Percentiles rank a stretch among this genome's conserved stretches.
phyloP scores from a whole-genome alignment of 495 filamentous ascomycete species.

The Clohesyomyces aquaticus region DNA sequence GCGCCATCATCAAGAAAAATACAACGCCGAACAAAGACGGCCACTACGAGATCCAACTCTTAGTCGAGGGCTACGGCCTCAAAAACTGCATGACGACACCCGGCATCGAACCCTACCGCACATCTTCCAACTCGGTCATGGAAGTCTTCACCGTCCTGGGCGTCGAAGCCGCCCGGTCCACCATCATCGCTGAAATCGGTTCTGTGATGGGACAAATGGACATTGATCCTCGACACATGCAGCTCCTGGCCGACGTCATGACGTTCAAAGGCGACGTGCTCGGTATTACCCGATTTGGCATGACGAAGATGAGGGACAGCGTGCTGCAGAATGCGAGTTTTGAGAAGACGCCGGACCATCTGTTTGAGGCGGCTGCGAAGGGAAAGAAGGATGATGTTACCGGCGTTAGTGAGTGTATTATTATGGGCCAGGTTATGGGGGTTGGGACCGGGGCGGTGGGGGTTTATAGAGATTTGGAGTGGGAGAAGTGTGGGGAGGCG shows the following conservation, averaged over 20 bases:
- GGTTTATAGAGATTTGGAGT: conserved; percentile 74
- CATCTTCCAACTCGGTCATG: conserved; percentile 84
- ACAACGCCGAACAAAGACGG: conserved; percentile 63
- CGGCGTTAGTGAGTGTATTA: conserved; percentile 95
- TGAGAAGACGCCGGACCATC: conserved; percentile 97
- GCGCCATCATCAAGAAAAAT: conserved; percentile 86
- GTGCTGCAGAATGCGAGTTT: conserved; percentile 95
- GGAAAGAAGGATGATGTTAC: conserved; percentile 89
- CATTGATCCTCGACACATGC: conserved; percentile 98
- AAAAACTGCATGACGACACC: conserved; percentile 87
- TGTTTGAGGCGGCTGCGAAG: conserved; percentile 90
- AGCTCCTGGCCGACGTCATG: conserved; percentile 98
- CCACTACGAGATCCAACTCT: conserved; percentile 53
- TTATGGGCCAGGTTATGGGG: conserved; percentile 92
- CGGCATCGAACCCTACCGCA: conserved; percentile 75
- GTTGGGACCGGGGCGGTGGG: conserved; percentile 92
- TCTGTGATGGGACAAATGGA: conserved; percentile 87
- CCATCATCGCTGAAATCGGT: conserved; percentile 79
- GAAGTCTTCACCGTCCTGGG: conserved; percentile 91
- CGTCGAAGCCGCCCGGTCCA: conserved; percentile 88
- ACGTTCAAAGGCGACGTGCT: conserved; percentile 97
- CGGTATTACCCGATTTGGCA: conserved; percentile 95
- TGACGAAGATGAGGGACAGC: conserved; percentile 95
- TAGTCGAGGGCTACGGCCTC: conserved; percentile 95
- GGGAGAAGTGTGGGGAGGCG: conserved; percentile 61